These are phyloP conservation scores for Mycosarcoma maydis DNA, from an alignment of 1,284 basidiomycete species.

Conservation along the genomic window DNA sequence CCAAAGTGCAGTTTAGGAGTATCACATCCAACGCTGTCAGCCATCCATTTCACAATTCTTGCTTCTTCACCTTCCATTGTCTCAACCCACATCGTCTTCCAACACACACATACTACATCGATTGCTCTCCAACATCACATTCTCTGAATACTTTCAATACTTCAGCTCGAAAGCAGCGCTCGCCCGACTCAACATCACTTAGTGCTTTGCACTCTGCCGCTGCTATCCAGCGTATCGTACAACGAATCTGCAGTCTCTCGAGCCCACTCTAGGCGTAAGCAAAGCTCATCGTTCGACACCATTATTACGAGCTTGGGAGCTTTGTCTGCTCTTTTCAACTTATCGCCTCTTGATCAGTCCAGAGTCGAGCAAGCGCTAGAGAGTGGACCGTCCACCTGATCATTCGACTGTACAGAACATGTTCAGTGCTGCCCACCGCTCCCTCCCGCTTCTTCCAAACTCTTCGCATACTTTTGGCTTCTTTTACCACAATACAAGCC, in stretches of 20 bases:
- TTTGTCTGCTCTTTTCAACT: neutral
- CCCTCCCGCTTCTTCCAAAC: conserved; percentile 49
- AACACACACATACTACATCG: neutral
- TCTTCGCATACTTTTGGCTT: conserved; percentile 50
- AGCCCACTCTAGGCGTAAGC: too few species aligned
- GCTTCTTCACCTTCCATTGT: neutral
- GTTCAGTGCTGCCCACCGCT: conserved; percentile 48
- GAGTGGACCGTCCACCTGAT: conserved; percentile 33
- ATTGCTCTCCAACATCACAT: too few species aligned
- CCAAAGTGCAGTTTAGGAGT: too few species aligned
- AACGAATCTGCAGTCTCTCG: too few species aligned
- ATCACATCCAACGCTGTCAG: too few species aligned
- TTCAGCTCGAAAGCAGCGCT: too few species aligned
- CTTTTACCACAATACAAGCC: conserved; percentile 49
- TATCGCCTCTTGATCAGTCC: conserved; percentile 13
- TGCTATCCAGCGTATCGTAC: too few species aligned
- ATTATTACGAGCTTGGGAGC: too few species aligned
- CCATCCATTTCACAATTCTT: too few species aligned
- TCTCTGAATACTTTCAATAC: too few species aligned
- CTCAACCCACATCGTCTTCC: neutral
- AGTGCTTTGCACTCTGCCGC: too few species aligned
- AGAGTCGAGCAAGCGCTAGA: conserved; percentile 35
- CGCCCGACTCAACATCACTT: neutral
- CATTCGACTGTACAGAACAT: conserved; percentile 34
- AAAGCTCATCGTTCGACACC: neutral